These are phyloP conservation scores for Fomitiporia mediterranea DNA, from an alignment of 1,284 basidiomycete genomes.

Conservation along the genomic window DNA sequence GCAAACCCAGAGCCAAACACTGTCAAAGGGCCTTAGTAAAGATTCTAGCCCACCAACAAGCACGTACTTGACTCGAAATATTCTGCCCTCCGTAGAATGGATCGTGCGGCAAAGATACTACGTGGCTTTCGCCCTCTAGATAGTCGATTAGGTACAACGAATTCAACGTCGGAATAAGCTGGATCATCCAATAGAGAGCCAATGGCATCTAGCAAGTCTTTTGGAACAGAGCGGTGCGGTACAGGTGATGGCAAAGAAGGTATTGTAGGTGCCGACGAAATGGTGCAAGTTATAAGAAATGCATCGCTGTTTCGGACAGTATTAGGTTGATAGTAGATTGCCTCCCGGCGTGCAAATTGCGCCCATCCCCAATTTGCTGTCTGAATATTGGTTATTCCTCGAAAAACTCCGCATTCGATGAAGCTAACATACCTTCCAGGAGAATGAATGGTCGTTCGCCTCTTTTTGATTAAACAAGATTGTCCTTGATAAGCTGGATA, in stretches of 20 bases:
- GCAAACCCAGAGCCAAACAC: slow-evolving; percentile 70
- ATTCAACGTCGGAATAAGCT: slow-evolving; percentile 78
- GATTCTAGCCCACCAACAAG: background rate
- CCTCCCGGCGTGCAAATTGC: slow-evolving; percentile 74
- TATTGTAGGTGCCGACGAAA: slow-evolving; percentile 60
- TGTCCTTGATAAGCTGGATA: slow-evolving; percentile 43
- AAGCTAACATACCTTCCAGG: slow-evolving; percentile 53
- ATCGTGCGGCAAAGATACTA: slow-evolving; percentile 62
- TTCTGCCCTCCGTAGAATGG: slow-evolving; percentile 64
- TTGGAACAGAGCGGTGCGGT: slow-evolving; percentile 56
- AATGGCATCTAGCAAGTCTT: slow-evolving; percentile 59
- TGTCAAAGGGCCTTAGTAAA: slow-evolving; percentile 27
- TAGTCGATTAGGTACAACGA: slow-evolving; percentile 54
- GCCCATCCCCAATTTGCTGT: slow-evolving; percentile 86
- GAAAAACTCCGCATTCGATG: background rate
- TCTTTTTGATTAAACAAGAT: slow-evolving; percentile 65
- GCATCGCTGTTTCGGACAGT: slow-evolving; percentile 56
- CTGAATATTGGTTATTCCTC: slow-evolving; percentile 31
- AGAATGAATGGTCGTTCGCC: slow-evolving; percentile 80
- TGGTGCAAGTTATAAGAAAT: slow-evolving; percentile 75
- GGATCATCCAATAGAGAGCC: slow-evolving; percentile 77
- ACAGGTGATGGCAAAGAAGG: slow-evolving; percentile 43
- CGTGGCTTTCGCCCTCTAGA: slow-evolving; percentile 34
- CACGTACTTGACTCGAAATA: slow-evolving; percentile 68
- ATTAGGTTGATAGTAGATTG: slow-evolving; percentile 60